Evolutionary conservation across 495 filamentous ascomycete genomes (phyloP).

Genomic region (Aspergillus mulundensis): DNA sequence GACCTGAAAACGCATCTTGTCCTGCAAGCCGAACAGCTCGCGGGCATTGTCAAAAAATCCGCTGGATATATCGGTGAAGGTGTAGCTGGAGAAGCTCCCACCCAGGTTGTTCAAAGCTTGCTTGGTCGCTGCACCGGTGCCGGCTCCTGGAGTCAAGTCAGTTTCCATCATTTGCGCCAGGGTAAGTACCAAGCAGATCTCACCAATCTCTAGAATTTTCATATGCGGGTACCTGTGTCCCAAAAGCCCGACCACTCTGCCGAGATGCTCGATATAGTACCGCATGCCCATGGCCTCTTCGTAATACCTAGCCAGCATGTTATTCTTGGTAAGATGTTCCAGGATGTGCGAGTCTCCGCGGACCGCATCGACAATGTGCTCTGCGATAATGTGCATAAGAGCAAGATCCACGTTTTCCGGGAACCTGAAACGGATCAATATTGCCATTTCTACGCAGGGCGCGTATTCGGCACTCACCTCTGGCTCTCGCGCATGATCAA

Average conservation of each 20-base stretch:
- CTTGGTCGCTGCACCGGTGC: constrained; percentile 6
- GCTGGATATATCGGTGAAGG: constrained; percentile 10
- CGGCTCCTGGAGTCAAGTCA: too few relatives aligned
- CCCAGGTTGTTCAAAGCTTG: neutral
- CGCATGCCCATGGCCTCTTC: neutral
- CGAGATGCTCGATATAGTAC: neutral
- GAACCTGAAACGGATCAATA: too few relatives aligned
- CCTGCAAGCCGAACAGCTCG: neutral
- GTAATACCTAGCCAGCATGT: neutral
- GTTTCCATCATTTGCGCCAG: too few relatives aligned
- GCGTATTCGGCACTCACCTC: too few relatives aligned
- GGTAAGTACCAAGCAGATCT: too few relatives aligned
- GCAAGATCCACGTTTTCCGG: too few relatives aligned
- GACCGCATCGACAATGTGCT: neutral
- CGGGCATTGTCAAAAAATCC: constrained; percentile 1
- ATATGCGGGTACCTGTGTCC: neutral
- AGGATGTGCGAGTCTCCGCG: neutral
- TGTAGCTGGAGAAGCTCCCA: neutral
- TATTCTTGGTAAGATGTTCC: neutral
- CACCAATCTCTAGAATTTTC: neutral
- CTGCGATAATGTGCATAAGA: neutral
- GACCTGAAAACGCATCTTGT: neutral
- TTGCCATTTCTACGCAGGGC: too few relatives aligned
- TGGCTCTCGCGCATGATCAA: too few relatives aligned
- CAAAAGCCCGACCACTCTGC: neutral